These are phyloP conservation scores for Torulaspora franciscae DNA, from an alignment of 805 yeast species.

Conservation along the genomic window DNA sequence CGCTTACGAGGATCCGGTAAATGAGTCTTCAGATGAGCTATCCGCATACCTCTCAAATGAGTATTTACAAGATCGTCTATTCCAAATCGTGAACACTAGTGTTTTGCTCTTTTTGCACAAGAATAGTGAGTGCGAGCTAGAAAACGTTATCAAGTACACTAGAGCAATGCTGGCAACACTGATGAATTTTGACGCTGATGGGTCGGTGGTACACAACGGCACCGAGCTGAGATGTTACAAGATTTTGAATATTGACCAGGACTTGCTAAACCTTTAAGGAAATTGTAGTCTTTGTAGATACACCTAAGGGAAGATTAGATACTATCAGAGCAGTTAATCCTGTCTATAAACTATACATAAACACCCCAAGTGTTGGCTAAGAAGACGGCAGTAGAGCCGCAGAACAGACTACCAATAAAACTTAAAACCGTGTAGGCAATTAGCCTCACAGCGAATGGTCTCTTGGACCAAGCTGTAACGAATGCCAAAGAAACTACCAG, in stretches of 20 bases:
- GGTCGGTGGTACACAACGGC: constrained; percentile 25
- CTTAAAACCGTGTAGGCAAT: constrained; percentile 24
- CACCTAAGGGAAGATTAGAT: not conserved
- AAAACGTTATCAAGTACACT: constrained; percentile 42
- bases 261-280: constrained; percentile 36
- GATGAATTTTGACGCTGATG: constrained; percentile 31
- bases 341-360: constrained; percentile 32
- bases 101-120: constrained; percentile 43
- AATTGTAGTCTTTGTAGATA: not conserved
- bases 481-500: constrained; percentile 21
- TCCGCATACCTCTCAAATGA: constrained; percentile 24
- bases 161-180: constrained; percentile 36
- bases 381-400: constrained; percentile 41
- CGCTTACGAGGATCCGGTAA: constrained; percentile 49
- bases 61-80: constrained; percentile 30
- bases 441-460: constrained; percentile 18
- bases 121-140: constrained; percentile 41
- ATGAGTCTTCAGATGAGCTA: constrained; percentile 34
- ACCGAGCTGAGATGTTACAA: constrained; percentile 28
- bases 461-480: constrained; percentile 16
- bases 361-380: constrained; percentile 44
- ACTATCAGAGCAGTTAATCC: not conserved
- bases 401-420: constrained; percentile 34
- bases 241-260: constrained; percentile 44
- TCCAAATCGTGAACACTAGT: constrained; percentile 35